A percentile compares a stretch with the other conserved stretches of the same genome.
Evolutionary conservation across 345 rosid species (phyloP).

Genomic region (Citrus glauca): DNA sequence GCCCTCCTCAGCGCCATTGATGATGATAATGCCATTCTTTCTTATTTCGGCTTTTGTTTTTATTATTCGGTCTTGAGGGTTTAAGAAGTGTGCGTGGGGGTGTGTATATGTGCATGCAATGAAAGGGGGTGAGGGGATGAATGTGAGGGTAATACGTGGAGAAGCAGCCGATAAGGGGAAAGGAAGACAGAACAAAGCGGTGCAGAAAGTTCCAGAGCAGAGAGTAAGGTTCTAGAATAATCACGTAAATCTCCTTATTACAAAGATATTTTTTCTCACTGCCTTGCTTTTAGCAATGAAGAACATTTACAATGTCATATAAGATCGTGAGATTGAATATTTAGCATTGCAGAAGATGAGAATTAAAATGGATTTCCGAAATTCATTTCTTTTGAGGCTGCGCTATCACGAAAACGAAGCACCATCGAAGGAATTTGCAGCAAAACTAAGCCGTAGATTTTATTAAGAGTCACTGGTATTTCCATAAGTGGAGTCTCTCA

Average conservation of each 20-base stretch:
- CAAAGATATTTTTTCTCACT: background rate
- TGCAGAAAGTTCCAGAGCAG: conserved; percentile 12
- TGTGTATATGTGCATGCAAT: too few relatives aligned
- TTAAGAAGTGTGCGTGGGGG: background rate
- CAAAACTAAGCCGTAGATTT: conserved; percentile 7
- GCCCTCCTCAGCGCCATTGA: conserved; percentile 28
- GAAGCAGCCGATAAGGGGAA: background rate
- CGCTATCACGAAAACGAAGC: background rate
- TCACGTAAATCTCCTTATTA: background rate
- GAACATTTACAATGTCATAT: background rate
- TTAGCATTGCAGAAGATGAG: background rate
- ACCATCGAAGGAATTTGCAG: background rate
- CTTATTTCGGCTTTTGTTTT: background rate
- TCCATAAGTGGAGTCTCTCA: conserved; percentile 19
- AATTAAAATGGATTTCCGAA: background rate
- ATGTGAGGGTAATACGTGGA: conserved; percentile 12
- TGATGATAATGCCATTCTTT: conserved; percentile 35
- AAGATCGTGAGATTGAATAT: background rate
- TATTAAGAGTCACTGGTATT: conserved; percentile 30
- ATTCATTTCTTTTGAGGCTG: too few relatives aligned
- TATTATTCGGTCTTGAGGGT: too few relatives aligned
- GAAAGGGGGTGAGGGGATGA: background rate
- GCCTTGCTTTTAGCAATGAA: too few relatives aligned
- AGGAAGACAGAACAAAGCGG: background rate
- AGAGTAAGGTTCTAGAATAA: background rate